These are phyloP conservation scores for Aciculosporium take DNA, from an alignment of 2,329 filamentous ascomycete species.

Conservation along the genomic window DNA sequence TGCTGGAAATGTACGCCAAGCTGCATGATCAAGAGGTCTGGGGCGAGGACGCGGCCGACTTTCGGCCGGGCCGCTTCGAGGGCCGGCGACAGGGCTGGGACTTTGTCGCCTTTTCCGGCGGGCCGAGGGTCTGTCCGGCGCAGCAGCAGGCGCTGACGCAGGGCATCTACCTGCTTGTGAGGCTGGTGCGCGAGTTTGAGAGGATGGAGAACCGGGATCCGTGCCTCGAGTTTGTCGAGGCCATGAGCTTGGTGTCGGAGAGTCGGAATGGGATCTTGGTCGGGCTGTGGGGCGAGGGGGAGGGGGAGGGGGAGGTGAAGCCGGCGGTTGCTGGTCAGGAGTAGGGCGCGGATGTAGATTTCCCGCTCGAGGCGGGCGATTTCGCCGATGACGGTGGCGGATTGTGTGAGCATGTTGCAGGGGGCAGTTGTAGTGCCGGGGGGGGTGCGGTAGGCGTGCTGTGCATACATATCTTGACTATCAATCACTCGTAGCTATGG, in stretches of 20 bases:
- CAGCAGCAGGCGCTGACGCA: slow-evolving; percentile 3
- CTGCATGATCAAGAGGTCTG: background rate
- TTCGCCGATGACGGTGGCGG: slow-evolving; percentile 13
- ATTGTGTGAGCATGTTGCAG: too few relatives aligned
- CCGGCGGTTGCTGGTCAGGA: too few relatives aligned
- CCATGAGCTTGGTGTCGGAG: slow-evolving; percentile 2
- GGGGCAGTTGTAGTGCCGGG: too few relatives aligned
- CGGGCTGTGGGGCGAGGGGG: too few relatives aligned
- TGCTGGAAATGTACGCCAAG: slow-evolving; percentile 1
- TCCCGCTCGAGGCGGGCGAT: slow-evolving; percentile 21
- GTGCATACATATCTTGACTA: too few relatives aligned
- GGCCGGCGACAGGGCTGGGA: background rate
- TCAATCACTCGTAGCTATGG: too few relatives aligned
- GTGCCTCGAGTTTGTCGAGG: slow-evolving; percentile 3
- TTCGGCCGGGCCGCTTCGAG: slow-evolving; percentile 3
- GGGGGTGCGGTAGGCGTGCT: too few relatives aligned
- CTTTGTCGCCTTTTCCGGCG: slow-evolving; percentile 4
- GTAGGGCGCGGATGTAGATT: too few relatives aligned
- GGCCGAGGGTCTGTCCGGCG: slow-evolving; percentile 3
- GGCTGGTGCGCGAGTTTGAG: background rate
- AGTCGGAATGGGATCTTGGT: slow-evolving; percentile 1
- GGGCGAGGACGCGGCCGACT: slow-evolving; percentile 1
- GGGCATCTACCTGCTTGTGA: slow-evolving; percentile 1
- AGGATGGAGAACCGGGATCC: slow-evolving; percentile 1
- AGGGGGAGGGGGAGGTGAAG: too few relatives aligned